Base-by-base conservation (phyloP, 1,284 basidiomycete species). In the Somion occarium region DNA sequence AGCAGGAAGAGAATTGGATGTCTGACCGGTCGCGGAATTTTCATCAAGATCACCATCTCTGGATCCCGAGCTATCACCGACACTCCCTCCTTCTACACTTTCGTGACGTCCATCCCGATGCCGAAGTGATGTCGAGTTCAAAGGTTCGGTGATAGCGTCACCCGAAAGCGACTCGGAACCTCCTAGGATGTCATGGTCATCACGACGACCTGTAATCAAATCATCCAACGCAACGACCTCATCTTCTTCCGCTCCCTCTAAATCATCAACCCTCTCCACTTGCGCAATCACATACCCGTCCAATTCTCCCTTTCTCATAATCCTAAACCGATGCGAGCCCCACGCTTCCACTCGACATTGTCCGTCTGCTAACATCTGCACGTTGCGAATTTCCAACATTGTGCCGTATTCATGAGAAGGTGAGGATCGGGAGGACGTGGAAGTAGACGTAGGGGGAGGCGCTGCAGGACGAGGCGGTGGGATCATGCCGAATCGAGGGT, bases 271-370 rank as follows among this genome's bases (percentile, higher is more conserved):
- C 58, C 77, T 68, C 68, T 97, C 93, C 38, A 95, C 81, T 43
- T 89, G 74, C 2, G 83, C 93, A 44, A 97, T 87, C 63, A 83
- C 85, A 65, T 98, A 98, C 4, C 94, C 95, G 65, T 98, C 94
- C 51, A 91, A 66, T 23, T 75, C 79, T 1, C 88, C 91, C 51
- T 83, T 80, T 64, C 95, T 91, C 53, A 95, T 69, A 55, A 97
- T 78, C 46, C 89, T 80, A 70, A 98, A 98, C 11, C 95, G 83
- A 65, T 83, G 82, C 4, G 82, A 80, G 1, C 94, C 94, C 66
- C 84, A 81, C 0, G 92, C 89, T 68, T 96, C 89, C 30, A 97
- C 85, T 74, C 95, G 82, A 64, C 89, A 92, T 39, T 94, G 75
- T 5, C 95, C 94, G 67, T 98, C 95, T 1, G 85, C 76, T 19